Base-by-base conservation (phyloP, 192 early-diverging fungal species). In the Podila horticola region DNA sequence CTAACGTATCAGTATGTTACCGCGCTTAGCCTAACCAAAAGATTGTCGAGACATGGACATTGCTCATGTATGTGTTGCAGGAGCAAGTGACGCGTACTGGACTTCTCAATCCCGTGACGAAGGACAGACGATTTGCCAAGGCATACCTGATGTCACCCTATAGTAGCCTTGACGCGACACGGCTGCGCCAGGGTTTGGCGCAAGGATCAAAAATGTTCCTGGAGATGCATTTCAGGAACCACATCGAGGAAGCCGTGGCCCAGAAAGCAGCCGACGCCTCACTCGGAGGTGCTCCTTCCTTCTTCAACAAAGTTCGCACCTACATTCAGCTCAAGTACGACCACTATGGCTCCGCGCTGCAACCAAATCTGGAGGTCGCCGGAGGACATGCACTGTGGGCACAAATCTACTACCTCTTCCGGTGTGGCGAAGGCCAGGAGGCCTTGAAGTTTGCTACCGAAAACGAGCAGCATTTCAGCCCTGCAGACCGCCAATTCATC, bases 201-300 rank as follows among this genome's bases (percentile, higher is more conserved):
- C 71, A 69, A 29, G 87, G 87, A 22, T 84, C 86, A 58, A 87
- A 72, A 52, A 45, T 62, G 12, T 91, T 86, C 70, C 64, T 89
- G 30, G 90, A 93, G 64, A 77, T 87, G 51, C 86, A 86, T 71
- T 90, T 84, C 62, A 67, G 68, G 71, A 72, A 72, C 3, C 75
- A 77, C 64, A 70, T 77, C 26, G 87, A 91, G 15, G 72, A 84
- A 9, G 72, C 83, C 7, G 71, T 95, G 2, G 71, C 85, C 7
- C 84, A 91, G 63, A 88, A 92, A 57, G 90, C 92, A 28, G 83
- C 84, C 22, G 91, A 91, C 34, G 92, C 91, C 0, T 83, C 86
- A 49, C 79, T 97, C 19, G 96, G 96, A 36, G 98, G 98, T 30
- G 83, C 92, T 31, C 95, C 96, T 1, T 93, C 93, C 0, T 85